Percentiles rank a stretch among this genome's conserved stretches.
Conservation (phyloP, 2,329 filamentous ascomycete genomes). For the Alternaria incomplexa region DNA sequence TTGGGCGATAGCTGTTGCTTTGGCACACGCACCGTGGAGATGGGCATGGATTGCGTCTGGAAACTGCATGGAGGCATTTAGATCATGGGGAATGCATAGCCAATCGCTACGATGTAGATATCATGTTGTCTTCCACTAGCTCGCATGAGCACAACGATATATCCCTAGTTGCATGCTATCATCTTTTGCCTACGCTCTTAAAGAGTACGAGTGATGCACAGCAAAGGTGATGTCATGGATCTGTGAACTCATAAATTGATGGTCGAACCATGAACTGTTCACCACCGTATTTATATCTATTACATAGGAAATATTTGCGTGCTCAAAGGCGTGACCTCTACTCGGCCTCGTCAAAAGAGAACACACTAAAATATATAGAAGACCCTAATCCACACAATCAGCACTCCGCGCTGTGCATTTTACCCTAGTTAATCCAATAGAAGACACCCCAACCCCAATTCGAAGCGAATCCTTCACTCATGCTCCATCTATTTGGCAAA, state of each 20-base stretch:
- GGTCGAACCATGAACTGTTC: neutral
- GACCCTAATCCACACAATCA: constrained; percentile 1
- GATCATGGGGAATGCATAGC: neutral
- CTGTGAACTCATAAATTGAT: neutral
- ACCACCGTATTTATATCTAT: neutral
- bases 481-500: constrained; percentile 82
- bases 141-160: neutral
- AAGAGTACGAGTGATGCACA: neutral
- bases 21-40: constrained; percentile 32
- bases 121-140: neutral
- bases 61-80: constrained; percentile 38
- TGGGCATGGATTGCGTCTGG: constrained; percentile 33
- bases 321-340: neutral
- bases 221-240: neutral
- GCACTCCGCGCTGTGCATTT: constrained; percentile 13
- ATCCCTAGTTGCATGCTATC: neutral
- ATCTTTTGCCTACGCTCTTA: neutral
- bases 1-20: constrained; percentile 41
- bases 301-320: constrained; percentile 7
- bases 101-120: neutral
- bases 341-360: neutral
- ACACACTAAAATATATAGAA: constrained; percentile 6
- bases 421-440: constrained; percentile 7
- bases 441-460: neutral
- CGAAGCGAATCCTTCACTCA: neutral